These are phyloP conservation scores for Pyrus hybrid DNA, from an alignment of 331 rosid genomes.

Conservation along the genomic window DNA sequence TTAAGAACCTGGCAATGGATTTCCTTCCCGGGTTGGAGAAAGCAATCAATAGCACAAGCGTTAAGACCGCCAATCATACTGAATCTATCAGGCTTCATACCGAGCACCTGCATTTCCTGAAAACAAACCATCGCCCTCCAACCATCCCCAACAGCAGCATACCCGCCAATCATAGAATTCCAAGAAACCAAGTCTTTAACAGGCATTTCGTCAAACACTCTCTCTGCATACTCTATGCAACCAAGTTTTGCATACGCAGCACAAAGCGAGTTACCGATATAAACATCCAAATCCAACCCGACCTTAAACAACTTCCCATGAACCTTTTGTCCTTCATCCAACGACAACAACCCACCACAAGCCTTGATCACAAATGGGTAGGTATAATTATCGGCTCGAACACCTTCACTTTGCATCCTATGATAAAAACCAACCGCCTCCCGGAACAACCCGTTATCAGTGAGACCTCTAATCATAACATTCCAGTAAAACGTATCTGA, in stretches of 20 bases:
- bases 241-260: constrained; percentile 47
- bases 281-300: constrained; percentile 48
- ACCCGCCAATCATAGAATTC: constrained; percentile 49
- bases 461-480: constrained; percentile 39
- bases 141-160: constrained; percentile 28
- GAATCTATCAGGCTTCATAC: constrained; percentile 36
- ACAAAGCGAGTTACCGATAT: constrained; percentile 34
- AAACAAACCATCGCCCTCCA: constrained; percentile 31
- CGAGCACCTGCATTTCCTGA: constrained; percentile 23
- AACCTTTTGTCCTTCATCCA: constrained; percentile 23
- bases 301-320: constrained; percentile 37
- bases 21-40: constrained; percentile 29
- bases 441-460: constrained; percentile 25
- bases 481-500: constrained; percentile 36
- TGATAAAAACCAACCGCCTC: constrained; percentile 32
- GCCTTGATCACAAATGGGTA: constrained; percentile 47
- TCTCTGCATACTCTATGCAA: constrained; percentile 23
- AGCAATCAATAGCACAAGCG: constrained; percentile 35
- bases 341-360: constrained; percentile 32
- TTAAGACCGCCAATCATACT: constrained; percentile 27
- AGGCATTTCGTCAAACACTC: constrained; percentile 50
- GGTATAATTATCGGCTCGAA: constrained; percentile 37
- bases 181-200: constrained; percentile 43
- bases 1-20: constrained; percentile 39
- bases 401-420: constrained; percentile 37